A percentile compares a stretch with the other conserved stretches of the same genome.
phyloP scores from a whole-genome alignment of 768 basidiomycete species.

The Xanthoconium purpureum region DNA sequence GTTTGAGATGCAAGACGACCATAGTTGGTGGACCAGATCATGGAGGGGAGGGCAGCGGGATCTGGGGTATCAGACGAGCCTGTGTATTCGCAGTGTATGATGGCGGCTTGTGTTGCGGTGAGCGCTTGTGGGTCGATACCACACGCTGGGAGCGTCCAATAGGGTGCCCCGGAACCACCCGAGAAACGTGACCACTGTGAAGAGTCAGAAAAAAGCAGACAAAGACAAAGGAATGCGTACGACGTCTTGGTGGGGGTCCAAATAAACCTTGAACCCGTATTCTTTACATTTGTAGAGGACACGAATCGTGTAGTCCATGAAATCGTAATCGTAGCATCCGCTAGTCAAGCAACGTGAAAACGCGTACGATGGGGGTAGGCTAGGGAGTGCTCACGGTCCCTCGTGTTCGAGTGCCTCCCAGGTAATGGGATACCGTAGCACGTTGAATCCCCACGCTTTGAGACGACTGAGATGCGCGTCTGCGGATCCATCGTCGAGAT shows the following conservation, averaged over 20 bases:
- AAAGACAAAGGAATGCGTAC: slow-evolving; percentile 46
- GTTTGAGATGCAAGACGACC: slow-evolving; percentile 84
- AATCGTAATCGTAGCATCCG: slow-evolving; percentile 85
- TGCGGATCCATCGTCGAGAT: slow-evolving; percentile 80
- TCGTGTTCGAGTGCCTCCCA: slow-evolving; percentile 95
- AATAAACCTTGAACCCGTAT: slow-evolving; percentile 86
- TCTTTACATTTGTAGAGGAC: slow-evolving; percentile 90
- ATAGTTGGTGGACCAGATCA: slow-evolving; percentile 98
- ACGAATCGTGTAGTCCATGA: slow-evolving; percentile 86
- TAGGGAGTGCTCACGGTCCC: slow-evolving; percentile 75
- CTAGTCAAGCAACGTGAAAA: slow-evolving; percentile 38
- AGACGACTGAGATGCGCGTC: slow-evolving; percentile 85
- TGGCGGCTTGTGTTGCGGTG: slow-evolving; percentile 79
- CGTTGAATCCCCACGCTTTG: slow-evolving; percentile 91
- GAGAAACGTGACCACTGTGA: slow-evolving; percentile 91
- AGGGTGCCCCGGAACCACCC: slow-evolving; percentile 92
- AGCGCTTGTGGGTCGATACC: slow-evolving; percentile 86
- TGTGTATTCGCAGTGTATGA: slow-evolving; percentile 89
- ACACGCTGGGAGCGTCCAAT: slow-evolving; percentile 88
- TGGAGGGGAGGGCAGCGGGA: slow-evolving; percentile 78
- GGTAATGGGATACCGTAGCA: slow-evolving; percentile 76
- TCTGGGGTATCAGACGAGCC: slow-evolving; percentile 48
- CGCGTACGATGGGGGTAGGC: neutral
- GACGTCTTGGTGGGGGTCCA: slow-evolving; percentile 95
- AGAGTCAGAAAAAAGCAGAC: neutral